Evolutionary conservation across 768 basidiomycete species (phyloP).

Genomic region (Podaxis mareebaensis): DNA sequence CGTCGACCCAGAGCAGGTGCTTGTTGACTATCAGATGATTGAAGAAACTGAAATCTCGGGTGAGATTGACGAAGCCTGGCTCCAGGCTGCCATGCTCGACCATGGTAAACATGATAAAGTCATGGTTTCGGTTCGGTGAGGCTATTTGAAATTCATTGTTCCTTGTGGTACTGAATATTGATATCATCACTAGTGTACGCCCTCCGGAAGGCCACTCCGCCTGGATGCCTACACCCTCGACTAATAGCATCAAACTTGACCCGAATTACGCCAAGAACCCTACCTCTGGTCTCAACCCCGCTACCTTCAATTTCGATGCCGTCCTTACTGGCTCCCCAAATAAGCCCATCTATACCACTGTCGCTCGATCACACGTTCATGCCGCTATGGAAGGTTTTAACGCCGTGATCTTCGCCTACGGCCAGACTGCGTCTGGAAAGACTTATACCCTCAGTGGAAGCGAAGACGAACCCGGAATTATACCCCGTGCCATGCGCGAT

Average conservation of each 20-base stretch:
- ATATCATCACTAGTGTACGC: slow-evolving; percentile 50
- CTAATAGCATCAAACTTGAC: slow-evolving; percentile 62
- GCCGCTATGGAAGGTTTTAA: slow-evolving; percentile 98
- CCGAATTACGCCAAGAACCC: slow-evolving; percentile 52
- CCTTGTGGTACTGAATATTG: slow-evolving; percentile 10
- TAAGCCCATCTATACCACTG: slow-evolving; percentile 74
- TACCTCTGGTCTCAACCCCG: slow-evolving; percentile 29
- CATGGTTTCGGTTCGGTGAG: slow-evolving; percentile 78
- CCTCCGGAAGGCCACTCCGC: slow-evolving; percentile 53
- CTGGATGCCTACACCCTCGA: slow-evolving; percentile 50
- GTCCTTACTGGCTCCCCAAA: slow-evolving; percentile 79
- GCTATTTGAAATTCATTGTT: background rate
- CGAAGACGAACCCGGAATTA: slow-evolving; percentile 88
- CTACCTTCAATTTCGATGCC: slow-evolving; percentile 67
- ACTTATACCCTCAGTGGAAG: slow-evolving; percentile 66
- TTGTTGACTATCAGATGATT: slow-evolving; percentile 75
- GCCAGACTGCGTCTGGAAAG: slow-evolving; percentile 80
- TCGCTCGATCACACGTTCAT: slow-evolving; percentile 76
- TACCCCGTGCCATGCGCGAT: slow-evolving; percentile 90
- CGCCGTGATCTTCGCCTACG: slow-evolving; percentile 92
- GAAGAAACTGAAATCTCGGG: slow-evolving; percentile 68
- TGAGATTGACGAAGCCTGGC: slow-evolving; percentile 63
- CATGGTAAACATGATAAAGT: slow-evolving; percentile 84
- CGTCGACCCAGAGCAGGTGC: slow-evolving; percentile 71
- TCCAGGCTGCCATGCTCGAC: slow-evolving; percentile 41